Conservation (phyloP, 306 rosid genomes). For the Hippophae gyantsensis region DNA sequence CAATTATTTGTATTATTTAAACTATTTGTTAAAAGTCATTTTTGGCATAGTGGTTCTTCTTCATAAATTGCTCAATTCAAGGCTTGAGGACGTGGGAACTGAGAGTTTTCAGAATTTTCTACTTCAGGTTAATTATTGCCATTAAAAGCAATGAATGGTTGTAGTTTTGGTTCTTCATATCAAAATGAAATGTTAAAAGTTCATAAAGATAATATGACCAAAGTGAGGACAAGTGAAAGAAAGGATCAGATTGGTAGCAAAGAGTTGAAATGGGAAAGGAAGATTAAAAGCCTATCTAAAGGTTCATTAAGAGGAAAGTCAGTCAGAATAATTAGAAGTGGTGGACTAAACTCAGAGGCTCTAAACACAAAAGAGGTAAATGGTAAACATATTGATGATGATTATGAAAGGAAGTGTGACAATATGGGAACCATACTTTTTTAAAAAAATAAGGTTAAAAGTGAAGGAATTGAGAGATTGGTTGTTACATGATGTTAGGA, state of each 20-base stretch:
- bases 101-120: conserved; percentile 27
- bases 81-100: conserved; percentile 8
- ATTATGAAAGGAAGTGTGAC: conserved; percentile 25
- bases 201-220: conserved; percentile 26
- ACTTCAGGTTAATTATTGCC: conserved; percentile 20
- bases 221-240: conserved; percentile 20
- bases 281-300: conserved; percentile 28
- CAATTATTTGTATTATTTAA: no score
- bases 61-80: conserved; percentile 17
- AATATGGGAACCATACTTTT: conserved; percentile 20
- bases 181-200: conserved; percentile 15
- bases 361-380: conserved; percentile 24
- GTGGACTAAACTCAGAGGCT: conserved; percentile 26
- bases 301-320: conserved; percentile 58
- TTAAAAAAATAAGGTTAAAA: conserved; percentile 37
- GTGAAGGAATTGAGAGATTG: conserved; percentile 25
- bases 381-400: conserved; percentile 32
- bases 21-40: no score
- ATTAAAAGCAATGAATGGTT: conserved; percentile 19
- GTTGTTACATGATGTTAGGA: no score
- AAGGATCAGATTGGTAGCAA: conserved; percentile 26
- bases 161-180: conserved; percentile 27
- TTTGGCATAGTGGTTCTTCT: no score
- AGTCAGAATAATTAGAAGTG: conserved; percentile 65
- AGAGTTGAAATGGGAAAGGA: conserved; percentile 27